Conservation (phyloP, 2,329 filamentous ascomycete genomes). For the Aureobasidium sp. region DNA sequence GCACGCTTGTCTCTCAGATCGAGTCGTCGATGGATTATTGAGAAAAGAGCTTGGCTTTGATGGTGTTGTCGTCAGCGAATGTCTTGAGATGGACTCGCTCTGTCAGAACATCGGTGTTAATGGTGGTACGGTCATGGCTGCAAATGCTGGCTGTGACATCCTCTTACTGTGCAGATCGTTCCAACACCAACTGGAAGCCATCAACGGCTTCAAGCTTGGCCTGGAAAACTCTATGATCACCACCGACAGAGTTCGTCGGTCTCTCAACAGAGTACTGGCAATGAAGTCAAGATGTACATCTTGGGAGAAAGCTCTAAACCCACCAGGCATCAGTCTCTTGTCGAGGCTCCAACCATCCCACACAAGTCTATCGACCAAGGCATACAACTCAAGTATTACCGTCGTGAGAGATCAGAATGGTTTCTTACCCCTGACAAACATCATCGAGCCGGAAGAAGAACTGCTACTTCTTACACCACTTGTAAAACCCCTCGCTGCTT, state of each 20-base stretch:
- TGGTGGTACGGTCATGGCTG: conserved; percentile 93
- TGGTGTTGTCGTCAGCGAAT: conserved; percentile 90
- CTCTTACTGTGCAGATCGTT: conserved; percentile 83
- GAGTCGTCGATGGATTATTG: conserved; percentile 83
- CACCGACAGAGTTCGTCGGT: conserved; percentile 69
- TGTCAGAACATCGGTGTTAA: conserved; percentile 96
- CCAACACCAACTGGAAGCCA: conserved; percentile 81
- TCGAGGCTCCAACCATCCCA: conserved; percentile 77
- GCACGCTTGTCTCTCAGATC: conserved; percentile 87
- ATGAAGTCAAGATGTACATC: conserved; percentile 81
- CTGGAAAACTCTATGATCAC: conserved; percentile 86
- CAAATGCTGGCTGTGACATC: conserved; percentile 90
- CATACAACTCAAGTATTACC: conserved; percentile 88
- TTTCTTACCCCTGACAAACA: conserved; percentile 71
- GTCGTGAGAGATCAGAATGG: conserved; percentile 85
- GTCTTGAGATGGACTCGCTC: conserved; percentile 91
- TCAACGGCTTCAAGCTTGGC: conserved; percentile 80
- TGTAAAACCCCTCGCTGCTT: conserved; percentile 86
- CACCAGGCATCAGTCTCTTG: conserved; percentile 66
- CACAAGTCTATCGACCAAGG: conserved; percentile 68
- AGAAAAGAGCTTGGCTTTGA: conserved; percentile 84
- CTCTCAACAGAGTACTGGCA: conserved; percentile 65
- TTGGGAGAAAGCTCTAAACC: conserved; percentile 87
- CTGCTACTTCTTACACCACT: conserved; percentile 81
- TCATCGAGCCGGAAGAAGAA: conserved; percentile 77